These are phyloP conservation scores for Ogataea nakhonphanomensis DNA, from an alignment of 805 yeast genomes.

Conservation along the genomic window DNA sequence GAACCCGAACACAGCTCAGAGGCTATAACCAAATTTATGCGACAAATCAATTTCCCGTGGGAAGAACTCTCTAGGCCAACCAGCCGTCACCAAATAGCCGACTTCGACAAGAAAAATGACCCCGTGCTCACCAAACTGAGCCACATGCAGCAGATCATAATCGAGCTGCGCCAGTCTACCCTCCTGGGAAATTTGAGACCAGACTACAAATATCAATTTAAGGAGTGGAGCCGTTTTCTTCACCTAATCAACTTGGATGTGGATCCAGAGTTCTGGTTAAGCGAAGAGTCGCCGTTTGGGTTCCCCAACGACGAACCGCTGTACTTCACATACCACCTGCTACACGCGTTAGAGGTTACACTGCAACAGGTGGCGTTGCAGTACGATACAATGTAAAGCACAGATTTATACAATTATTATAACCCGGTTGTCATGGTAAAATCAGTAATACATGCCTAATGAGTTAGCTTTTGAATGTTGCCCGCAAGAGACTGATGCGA, in stretches of 20 bases:
- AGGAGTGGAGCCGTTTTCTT: constrained; percentile 49
- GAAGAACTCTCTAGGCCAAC: no score
- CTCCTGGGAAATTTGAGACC: constrained; percentile 39
- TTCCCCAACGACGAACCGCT: constrained; percentile 68
- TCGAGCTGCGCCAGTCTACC: constrained; percentile 31
- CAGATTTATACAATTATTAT: no score
- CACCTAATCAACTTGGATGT: constrained; percentile 29
- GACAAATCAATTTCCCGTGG: no score
- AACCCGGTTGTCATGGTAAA: no score
- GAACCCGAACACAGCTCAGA: neutral
- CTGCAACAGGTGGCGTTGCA: constrained; percentile 27
- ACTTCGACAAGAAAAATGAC: constrained; percentile 26
- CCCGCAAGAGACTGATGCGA: neutral
- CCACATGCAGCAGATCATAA: constrained; percentile 26
- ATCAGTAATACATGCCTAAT: no score
- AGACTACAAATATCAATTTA: constrained; percentile 41
- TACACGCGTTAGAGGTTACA: constrained; percentile 24
- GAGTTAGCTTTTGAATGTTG: neutral
- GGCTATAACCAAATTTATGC: neutral
- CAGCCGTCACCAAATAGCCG: constrained; percentile 8
- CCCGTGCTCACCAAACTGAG: constrained; percentile 21
- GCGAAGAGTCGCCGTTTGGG: constrained; percentile 63
- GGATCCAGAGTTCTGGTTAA: constrained; percentile 53
- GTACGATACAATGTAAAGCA: constrained; percentile 17
- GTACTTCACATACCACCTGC: constrained; percentile 40